Percentiles rank a stretch among this genome's conserved stretches.
These are phyloP conservation scores for Begonia loranthoides DNA, from an alignment of 306 rosid species.

Conservation along the genomic window DNA sequence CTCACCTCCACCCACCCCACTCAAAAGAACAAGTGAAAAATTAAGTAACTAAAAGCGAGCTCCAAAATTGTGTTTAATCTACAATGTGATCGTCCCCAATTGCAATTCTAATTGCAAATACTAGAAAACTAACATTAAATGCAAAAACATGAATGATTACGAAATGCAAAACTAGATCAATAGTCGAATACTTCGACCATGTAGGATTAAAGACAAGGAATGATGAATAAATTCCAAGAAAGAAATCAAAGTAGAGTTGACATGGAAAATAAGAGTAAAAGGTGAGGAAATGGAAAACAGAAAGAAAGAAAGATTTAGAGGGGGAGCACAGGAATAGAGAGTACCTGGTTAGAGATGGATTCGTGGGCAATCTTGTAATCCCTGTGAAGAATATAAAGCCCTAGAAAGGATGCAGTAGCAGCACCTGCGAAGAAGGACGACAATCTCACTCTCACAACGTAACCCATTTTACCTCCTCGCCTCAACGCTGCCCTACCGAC, in stretches of 20 bases:
- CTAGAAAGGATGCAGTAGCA: slow-evolving; percentile 62
- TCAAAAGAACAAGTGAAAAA: too few species aligned
- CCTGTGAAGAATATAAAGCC: slow-evolving; percentile 58
- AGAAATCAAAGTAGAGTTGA: background rate
- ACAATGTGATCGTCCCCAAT: too few species aligned
- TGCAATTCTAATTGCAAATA: too few species aligned
- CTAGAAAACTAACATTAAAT: too few species aligned
- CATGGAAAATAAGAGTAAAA: background rate
- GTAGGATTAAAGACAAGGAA: background rate
- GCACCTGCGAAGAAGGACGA: slow-evolving; percentile 84
- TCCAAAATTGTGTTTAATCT: too few species aligned
- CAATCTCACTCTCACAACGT: slow-evolving; percentile 67
- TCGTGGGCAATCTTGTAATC: slow-evolving; percentile 79
- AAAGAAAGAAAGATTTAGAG: background rate
- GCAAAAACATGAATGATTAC: too few species aligned
- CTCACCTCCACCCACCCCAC: too few species aligned
- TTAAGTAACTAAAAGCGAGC: too few species aligned
- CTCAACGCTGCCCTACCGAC: too few species aligned
- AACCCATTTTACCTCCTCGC: slow-evolving; percentile 44
- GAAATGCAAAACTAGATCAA: background rate
- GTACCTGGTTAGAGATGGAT: slow-evolving; percentile 57
- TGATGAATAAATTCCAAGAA: background rate
- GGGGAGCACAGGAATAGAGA: slow-evolving; percentile 3
- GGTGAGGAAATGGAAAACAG: background rate
- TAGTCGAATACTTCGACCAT: background rate